Evolutionary conservation across 495 filamentous ascomycete species (phyloP).

Genomic region (Cudoniella acicularis): DNA sequence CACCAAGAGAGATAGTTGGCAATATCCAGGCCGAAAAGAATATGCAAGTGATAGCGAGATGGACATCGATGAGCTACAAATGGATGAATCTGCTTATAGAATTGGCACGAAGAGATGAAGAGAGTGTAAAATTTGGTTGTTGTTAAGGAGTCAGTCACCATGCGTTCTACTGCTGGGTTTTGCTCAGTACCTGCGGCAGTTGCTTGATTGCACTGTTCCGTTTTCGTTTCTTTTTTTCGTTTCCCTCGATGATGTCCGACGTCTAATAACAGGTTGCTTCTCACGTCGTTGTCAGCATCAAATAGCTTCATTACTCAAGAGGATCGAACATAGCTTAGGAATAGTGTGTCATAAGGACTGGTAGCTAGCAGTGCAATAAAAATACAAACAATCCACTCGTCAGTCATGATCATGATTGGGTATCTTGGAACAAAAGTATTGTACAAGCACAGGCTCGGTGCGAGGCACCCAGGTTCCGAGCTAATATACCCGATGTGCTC

Average conservation of each 20-base stretch:
- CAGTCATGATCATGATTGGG: background rate
- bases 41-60: constrained; percentile 14
- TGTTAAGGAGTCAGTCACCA: constrained; percentile 1
- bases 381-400: background rate
- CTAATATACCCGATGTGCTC: constrained; percentile 30
- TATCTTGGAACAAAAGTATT: constrained; percentile 12
- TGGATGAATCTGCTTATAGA: constrained; percentile 18
- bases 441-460: background rate
- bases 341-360: background rate
- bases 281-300: background rate
- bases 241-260: background rate
- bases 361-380: background rate
- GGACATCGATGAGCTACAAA: constrained; percentile 32
- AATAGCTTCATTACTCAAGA: background rate
- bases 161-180: constrained; percentile 1
- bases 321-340: background rate
- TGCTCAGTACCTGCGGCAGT: background rate
- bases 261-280: background rate
- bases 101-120: constrained; percentile 7
- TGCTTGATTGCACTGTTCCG: background rate
- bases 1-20: background rate
- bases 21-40: background rate
- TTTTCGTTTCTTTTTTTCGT: background rate
- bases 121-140: constrained; percentile 6
- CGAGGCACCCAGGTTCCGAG: too few relatives aligned